These are phyloP conservation scores for Lepiota venenata DNA, from an alignment of 768 basidiomycete genomes.

Conservation along the genomic window DNA sequence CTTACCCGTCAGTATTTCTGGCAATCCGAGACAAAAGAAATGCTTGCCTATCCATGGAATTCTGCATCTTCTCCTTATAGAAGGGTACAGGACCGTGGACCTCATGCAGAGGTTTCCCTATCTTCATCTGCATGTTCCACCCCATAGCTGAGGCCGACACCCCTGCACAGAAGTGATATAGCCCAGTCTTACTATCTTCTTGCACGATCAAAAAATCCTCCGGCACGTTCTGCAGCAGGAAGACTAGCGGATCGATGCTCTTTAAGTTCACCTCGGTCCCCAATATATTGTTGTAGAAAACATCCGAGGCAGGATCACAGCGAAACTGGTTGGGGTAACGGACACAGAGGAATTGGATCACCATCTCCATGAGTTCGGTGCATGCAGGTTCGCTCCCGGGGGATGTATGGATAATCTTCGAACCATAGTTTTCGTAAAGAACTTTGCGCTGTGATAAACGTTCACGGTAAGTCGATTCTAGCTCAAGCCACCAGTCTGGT, in stretches of 20 bases:
- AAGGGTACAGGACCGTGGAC: slow-evolving; percentile 47
- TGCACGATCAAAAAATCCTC: slow-evolving; percentile 47
- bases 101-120: slow-evolving; percentile 42
- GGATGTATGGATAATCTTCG: slow-evolving; percentile 38
- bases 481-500: slow-evolving; percentile 54
- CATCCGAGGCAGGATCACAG: slow-evolving; percentile 27
- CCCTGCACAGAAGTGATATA: slow-evolving; percentile 42
- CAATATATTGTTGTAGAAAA: slow-evolving; percentile 43
- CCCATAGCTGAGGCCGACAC: slow-evolving; percentile 46
- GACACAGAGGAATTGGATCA: slow-evolving; percentile 51
- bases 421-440: slow-evolving; percentile 35
- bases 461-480: slow-evolving; percentile 46
- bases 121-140: slow-evolving; percentile 46
- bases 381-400: slow-evolving; percentile 49
- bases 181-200: slow-evolving; percentile 36
- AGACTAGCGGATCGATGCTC: slow-evolving; percentile 31
- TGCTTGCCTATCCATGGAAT: slow-evolving; percentile 46
- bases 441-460: slow-evolving; percentile 39
- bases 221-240: slow-evolving; percentile 49
- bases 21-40: not conserved
- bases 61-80: slow-evolving; percentile 44
- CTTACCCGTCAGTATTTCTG: not conserved
- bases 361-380: slow-evolving; percentile 51
- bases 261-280: slow-evolving; percentile 24
- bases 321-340: slow-evolving; percentile 55